Evolutionary conservation across 2,329 filamentous ascomycete species (phyloP).

Genomic region (Cadophora sp.): DNA sequence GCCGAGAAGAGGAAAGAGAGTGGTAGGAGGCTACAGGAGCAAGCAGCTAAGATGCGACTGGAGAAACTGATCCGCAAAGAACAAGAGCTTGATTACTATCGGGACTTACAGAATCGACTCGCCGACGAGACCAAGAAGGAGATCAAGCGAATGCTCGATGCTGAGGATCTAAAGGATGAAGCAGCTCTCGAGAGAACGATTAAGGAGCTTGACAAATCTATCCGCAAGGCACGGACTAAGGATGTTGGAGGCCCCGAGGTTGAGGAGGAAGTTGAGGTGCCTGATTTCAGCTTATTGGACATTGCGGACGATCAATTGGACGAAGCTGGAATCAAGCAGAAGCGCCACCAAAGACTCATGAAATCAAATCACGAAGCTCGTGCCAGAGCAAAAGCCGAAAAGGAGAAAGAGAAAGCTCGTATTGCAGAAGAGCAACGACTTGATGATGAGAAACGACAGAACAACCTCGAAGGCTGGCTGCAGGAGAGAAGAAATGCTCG

Average conservation of each 20-base stretch:
- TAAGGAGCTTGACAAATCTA: slow-evolving; percentile 87
- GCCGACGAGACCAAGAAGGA: slow-evolving; percentile 89
- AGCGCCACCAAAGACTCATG: slow-evolving; percentile 88
- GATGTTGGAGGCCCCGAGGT: slow-evolving; percentile 85
- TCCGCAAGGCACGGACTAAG: slow-evolving; percentile 89
- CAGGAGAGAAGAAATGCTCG: slow-evolving; percentile 79
- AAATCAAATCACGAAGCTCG: slow-evolving; percentile 96
- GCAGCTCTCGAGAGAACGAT: slow-evolving; percentile 82
- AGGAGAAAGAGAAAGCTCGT: slow-evolving; percentile 88
- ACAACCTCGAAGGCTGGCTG: slow-evolving; percentile 86
- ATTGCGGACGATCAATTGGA: slow-evolving; percentile 91
- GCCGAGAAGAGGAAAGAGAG: slow-evolving; percentile 96
- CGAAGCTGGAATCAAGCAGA: slow-evolving; percentile 88
- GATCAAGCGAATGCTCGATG: slow-evolving; percentile 81
- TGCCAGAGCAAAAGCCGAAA: slow-evolving; percentile 93
- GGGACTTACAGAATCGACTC: slow-evolving; percentile 76
- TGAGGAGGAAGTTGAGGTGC: slow-evolving; percentile 78
- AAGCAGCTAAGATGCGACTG: slow-evolving; percentile 95
- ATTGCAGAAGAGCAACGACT: slow-evolving; percentile 81
- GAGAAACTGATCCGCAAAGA: slow-evolving; percentile 97
- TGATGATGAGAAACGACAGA: slow-evolving; percentile 83
- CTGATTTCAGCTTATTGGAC: slow-evolving; percentile 87
- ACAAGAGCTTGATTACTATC: slow-evolving; percentile 93
- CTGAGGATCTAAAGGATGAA: slow-evolving; percentile 92
- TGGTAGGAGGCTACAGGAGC: slow-evolving; percentile 88